A percentile compares a stretch with the other conserved stretches of the same genome.
Conservation (phyloP, 139 green algal species). For the Picochlorum sp. region DNA sequence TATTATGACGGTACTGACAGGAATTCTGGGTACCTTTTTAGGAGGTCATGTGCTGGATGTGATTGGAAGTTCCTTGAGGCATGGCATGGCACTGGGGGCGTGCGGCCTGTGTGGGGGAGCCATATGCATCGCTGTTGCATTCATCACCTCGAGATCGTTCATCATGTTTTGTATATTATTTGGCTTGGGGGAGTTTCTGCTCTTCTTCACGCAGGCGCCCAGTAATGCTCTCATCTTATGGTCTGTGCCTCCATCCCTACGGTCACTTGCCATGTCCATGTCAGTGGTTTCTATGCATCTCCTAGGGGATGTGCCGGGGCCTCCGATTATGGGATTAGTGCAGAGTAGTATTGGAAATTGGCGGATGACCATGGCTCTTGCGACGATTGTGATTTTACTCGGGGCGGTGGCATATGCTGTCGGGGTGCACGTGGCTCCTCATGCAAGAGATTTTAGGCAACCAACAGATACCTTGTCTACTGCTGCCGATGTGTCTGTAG, state of each 20-base stretch:
- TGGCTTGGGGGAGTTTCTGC: conserved; percentile 48
- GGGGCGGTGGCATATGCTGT: neutral
- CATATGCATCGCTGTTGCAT: conserved; percentile 48
- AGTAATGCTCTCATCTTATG: conserved; percentile 74
- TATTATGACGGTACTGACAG: conserved; percentile 76
- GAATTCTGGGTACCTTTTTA: conserved; percentile 59
- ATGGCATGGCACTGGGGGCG: conserved; percentile 53
- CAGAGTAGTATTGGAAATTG: conserved; percentile 48
- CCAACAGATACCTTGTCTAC: neutral
- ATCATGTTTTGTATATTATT: conserved; percentile 50
- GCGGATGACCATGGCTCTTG: conserved; percentile 16
- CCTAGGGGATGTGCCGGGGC: conserved; percentile 88
- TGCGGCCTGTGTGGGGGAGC: conserved; percentile 34
- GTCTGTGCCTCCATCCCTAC: conserved; percentile 68
- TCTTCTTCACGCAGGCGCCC: conserved; percentile 70
- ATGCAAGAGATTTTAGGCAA: conserved; percentile 4
- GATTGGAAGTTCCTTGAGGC: conserved; percentile 54
- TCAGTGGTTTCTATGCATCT: conserved; percentile 80
- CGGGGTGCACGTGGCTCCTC: neutral
- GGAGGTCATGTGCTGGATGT: conserved; percentile 74
- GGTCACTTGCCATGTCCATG: conserved; percentile 71
- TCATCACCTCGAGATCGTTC: conserved; percentile 38
- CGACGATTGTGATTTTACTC: neutral
- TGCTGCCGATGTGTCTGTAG: too few relatives aligned
- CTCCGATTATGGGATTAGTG: conserved; percentile 70